These are phyloP conservation scores for Stylosanthes scabra DNA, from an alignment of 331 rosid genomes.

Conservation along the genomic window DNA sequence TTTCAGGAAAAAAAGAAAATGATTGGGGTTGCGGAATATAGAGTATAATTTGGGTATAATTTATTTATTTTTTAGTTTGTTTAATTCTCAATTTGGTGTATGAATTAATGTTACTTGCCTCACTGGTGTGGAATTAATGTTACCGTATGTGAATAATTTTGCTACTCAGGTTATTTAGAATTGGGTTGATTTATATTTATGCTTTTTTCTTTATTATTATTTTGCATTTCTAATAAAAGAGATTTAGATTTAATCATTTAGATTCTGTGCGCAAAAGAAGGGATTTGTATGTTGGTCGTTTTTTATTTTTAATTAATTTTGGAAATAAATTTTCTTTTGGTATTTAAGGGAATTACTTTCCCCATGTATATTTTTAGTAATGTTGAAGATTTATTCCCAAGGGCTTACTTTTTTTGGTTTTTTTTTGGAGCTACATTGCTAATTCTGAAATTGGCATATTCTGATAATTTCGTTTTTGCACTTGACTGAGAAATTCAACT, in stretches of 20 bases:
- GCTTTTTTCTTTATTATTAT: background rate
- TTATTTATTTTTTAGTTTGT: background rate
- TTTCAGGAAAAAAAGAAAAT: slow-evolving; percentile 37
- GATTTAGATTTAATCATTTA: background rate
- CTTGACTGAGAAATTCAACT: slow-evolving; percentile 2
- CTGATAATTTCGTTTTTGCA: slow-evolving; percentile 15
- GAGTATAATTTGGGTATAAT: background rate
- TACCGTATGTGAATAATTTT: slow-evolving; percentile 1
- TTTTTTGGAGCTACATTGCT: background rate
- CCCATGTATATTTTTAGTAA: slow-evolving; percentile 27
- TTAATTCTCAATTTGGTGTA: slow-evolving; percentile 18
- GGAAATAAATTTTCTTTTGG: slow-evolving; percentile 22
- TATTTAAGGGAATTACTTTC: too few species aligned
- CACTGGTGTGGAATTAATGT: slow-evolving; percentile 13
- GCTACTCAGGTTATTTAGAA: background rate
- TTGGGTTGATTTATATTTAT: background rate
- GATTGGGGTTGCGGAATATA: slow-evolving; percentile 1
- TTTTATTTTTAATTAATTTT: slow-evolving; percentile 29
- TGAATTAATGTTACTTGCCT: background rate
- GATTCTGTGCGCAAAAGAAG: slow-evolving; percentile 4
- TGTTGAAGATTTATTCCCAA: slow-evolving; percentile 19
- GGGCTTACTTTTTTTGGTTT: background rate
- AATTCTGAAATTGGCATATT: slow-evolving; percentile 10
- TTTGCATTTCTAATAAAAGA: background rate
- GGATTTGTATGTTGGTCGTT: slow-evolving; percentile 18